Conservation (phyloP, 1,284 basidiomycete genomes). For the Sanguinoderma infundibulare region DNA sequence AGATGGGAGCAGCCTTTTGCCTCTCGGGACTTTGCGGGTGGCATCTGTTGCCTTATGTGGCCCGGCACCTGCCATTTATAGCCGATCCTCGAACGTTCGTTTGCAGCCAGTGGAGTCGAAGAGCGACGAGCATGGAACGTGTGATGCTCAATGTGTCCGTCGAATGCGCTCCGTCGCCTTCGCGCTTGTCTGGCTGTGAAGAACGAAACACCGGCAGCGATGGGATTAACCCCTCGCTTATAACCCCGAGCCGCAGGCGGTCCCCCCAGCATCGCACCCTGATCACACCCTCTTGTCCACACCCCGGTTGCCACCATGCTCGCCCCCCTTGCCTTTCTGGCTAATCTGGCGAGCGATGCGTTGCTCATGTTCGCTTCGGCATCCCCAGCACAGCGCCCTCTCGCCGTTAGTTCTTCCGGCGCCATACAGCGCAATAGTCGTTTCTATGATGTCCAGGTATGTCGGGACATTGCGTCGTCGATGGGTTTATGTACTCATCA, state of each 20-base stretch:
- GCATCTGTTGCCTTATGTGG: conserved; percentile 9
- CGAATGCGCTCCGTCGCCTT: neutral
- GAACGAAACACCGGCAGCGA: neutral
- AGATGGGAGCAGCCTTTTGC: neutral
- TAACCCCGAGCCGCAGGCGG: neutral
- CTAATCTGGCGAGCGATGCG: conserved; percentile 27
- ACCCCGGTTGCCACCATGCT: conserved; percentile 20
- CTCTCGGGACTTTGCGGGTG: neutral
- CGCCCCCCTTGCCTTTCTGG: conserved; percentile 22
- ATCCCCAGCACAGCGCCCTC: conserved; percentile 22
- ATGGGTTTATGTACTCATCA: conserved; percentile 19
- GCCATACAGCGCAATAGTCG: conserved; percentile 17
- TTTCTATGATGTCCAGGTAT: conserved; percentile 36
- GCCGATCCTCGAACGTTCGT: conserved; percentile 22
- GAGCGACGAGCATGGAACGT: conserved; percentile 22
- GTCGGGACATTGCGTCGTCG: conserved; percentile 14
- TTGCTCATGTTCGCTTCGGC: conserved; percentile 26
- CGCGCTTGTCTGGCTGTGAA: neutral
- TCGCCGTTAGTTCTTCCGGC: neutral
- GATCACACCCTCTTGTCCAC: neutral
- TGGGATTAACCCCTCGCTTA: neutral
- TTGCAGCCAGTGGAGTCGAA: neutral
- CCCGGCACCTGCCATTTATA: conserved; percentile 8
- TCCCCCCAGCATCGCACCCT: neutral
- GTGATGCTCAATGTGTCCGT: neutral